Percentiles rank a stretch among this genome's conserved stretches.
These are phyloP conservation scores for Aspergillus carlsbadensis DNA, from an alignment of 495 filamentous ascomycete species.

Conservation along the genomic window DNA sequence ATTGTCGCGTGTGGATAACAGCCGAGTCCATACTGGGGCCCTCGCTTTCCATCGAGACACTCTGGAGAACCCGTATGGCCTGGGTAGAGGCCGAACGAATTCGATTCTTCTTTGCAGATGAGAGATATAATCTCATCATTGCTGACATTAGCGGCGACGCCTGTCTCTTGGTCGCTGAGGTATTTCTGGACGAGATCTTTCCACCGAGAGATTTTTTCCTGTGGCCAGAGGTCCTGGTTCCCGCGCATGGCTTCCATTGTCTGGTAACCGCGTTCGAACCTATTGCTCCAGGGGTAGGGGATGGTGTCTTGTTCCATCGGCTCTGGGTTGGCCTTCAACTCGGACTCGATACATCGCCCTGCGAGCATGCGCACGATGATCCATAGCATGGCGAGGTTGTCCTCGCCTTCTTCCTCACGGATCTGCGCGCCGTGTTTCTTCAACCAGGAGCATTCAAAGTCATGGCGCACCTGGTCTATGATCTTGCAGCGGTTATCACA, in stretches of 20 bases:
- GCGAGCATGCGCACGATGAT: not conserved
- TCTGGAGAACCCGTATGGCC: not conserved
- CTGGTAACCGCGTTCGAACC: not conserved
- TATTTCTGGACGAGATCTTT: no score
- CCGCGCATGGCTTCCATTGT: not conserved
- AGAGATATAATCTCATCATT: not conserved
- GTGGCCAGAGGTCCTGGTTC: not conserved
- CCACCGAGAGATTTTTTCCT: no score
- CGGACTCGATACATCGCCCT: not conserved
- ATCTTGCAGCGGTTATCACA: not conserved
- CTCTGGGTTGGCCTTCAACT: not conserved
- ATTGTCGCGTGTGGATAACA: not conserved
- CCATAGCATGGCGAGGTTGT: not conserved
- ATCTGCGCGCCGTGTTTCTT: not conserved
- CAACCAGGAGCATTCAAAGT: not conserved
- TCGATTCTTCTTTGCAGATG: not conserved
- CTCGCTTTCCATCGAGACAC: not conserved
- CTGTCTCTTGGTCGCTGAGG: not conserved
- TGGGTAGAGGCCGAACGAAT: not conserved
- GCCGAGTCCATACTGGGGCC: not conserved
- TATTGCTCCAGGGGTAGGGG: not conserved
- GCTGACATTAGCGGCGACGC: no score
- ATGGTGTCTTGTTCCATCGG: not conserved
- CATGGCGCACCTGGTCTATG: not conserved
- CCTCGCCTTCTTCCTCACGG: not conserved